A percentile compares a stretch with the other conserved stretches of the same genome.
Conservation (phyloP, 2,329 filamentous ascomycete genomes). For the Periconia sp. region DNA sequence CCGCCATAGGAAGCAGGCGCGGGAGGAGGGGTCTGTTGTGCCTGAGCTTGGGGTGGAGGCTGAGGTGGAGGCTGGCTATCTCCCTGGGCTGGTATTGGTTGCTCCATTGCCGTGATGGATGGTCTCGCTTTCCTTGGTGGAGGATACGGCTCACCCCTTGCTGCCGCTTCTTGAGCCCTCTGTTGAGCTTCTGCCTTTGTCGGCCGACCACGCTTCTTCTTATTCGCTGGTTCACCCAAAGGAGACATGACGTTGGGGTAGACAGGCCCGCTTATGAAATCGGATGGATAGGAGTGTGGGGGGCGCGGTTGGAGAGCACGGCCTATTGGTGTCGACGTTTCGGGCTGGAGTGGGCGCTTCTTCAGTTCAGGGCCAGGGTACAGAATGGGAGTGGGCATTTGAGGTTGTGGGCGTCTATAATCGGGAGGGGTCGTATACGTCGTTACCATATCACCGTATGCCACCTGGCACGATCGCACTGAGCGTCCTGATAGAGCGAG, state of each 20-base stretch:
- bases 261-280: constrained; percentile 32
- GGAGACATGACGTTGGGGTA: constrained; percentile 31
- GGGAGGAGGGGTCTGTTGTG: constrained; percentile 31
- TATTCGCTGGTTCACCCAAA: constrained; percentile 41
- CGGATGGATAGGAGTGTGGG: constrained; percentile 35
- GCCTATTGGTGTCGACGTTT: constrained; percentile 36
- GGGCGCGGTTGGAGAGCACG: constrained; percentile 51
- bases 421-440: constrained; percentile 23
- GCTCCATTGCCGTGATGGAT: constrained; percentile 32
- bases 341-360: constrained; percentile 40
- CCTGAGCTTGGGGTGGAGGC: neutral
- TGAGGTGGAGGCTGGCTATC: constrained; percentile 20
- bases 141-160: constrained; percentile 43
- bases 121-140: constrained; percentile 37
- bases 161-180: constrained; percentile 45
- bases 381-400: constrained; percentile 30
- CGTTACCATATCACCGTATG: constrained; percentile 33
- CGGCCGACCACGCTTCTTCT: constrained; percentile 52
- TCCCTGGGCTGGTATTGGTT: constrained; percentile 13
- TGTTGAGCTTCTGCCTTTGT: constrained; percentile 51
- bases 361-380: constrained; percentile 37
- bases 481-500: constrained; percentile 33
- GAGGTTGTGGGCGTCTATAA: constrained; percentile 34
- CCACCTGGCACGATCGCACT: constrained; percentile 39
- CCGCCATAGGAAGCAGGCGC: constrained; percentile 17